Conservation (phyloP, 2,329 filamentous ascomycete species). For the Pyrenochaeta sp. region DNA sequence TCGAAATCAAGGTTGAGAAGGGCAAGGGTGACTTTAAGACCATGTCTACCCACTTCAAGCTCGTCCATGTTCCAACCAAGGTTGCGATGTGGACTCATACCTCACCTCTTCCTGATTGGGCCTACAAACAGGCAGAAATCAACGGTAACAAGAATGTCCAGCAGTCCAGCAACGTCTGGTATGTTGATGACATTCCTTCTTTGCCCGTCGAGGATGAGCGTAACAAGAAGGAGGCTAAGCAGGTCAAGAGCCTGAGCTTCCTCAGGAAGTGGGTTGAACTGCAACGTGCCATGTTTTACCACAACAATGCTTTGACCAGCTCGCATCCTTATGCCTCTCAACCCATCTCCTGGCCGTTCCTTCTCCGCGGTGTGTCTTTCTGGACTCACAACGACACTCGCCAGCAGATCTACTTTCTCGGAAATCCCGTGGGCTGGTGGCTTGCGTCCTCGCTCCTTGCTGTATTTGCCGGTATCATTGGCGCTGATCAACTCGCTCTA, state of each 20-base stretch:
- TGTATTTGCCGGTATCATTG: slow-evolving; percentile 89
- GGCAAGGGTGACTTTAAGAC: slow-evolving; percentile 84
- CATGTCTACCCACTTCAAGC: slow-evolving; percentile 91
- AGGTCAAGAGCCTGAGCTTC: slow-evolving; percentile 87
- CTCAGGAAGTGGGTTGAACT: slow-evolving; percentile 94
- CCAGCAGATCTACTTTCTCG: slow-evolving; percentile 98
- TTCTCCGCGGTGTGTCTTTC: slow-evolving; percentile 96
- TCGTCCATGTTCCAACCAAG: slow-evolving; percentile 92
- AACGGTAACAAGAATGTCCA: slow-evolving; percentile 97
- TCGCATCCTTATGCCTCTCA: slow-evolving; percentile 95
- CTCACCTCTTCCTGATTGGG: slow-evolving; percentile 96
- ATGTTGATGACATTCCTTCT: slow-evolving; percentile 88
- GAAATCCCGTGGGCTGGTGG: slow-evolving; percentile 98
- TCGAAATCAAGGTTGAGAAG: slow-evolving; percentile 93
- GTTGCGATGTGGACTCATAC: slow-evolving; percentile 99
- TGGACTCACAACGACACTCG: slow-evolving; percentile 97
- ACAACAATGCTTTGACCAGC: slow-evolving; percentile 97
- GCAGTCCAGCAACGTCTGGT: slow-evolving; percentile 92
- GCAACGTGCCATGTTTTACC: slow-evolving; percentile 98
- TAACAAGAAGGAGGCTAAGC: slow-evolving; percentile 74
- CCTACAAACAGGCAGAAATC: slow-evolving; percentile 95
- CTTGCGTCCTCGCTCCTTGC: slow-evolving; percentile 89
- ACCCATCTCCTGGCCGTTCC: slow-evolving; percentile 97
- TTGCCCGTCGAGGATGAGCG: slow-evolving; percentile 75
- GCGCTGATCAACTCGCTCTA: slow-evolving; percentile 91